phyloP scores from a whole-genome alignment of 257 asterid genomes.

The Mitragyna speciosa region DNA sequence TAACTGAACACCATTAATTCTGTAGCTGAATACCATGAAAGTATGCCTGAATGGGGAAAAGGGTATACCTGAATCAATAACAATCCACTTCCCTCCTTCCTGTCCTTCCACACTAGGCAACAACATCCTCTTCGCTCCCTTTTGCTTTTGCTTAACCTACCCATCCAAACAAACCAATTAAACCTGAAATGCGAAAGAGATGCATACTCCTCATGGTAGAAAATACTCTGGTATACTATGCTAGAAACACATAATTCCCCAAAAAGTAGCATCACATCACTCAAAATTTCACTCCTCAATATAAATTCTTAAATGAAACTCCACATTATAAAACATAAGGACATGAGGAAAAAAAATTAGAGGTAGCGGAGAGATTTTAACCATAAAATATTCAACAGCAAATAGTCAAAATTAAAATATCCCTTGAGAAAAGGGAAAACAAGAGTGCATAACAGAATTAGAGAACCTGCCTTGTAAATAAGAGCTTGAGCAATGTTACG shows the following conservation, averaged over 20 bases:
- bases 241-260: slow-evolving; percentile 9
- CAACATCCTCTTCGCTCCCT: slow-evolving; percentile 78
- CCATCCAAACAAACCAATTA: slow-evolving; percentile 27
- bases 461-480: slow-evolving; percentile 61
- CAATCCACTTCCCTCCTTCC: slow-evolving; percentile 93
- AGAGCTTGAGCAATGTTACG: slow-evolving; percentile 95
- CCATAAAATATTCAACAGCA: too few relatives aligned
- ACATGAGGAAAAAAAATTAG: too few relatives aligned
- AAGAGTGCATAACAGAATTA: too few relatives aligned
- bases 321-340: not conserved
- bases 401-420: not conserved
- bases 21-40: not conserved
- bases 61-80: slow-evolving; percentile 75
- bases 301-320: not conserved
- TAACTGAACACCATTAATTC: not conserved
- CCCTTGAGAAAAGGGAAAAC: not conserved
- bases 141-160: slow-evolving; percentile 94
- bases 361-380: too few relatives aligned
- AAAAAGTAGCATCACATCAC: not conserved
- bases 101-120: slow-evolving; percentile 91
- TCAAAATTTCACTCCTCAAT: not conserved
- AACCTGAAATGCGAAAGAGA: slow-evolving; percentile 6
- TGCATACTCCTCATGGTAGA: not conserved
- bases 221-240: not conserved
- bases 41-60: not conserved